Conservation (phyloP, 495 filamentous ascomycete genomes). For the Tuber magnatum region DNA sequence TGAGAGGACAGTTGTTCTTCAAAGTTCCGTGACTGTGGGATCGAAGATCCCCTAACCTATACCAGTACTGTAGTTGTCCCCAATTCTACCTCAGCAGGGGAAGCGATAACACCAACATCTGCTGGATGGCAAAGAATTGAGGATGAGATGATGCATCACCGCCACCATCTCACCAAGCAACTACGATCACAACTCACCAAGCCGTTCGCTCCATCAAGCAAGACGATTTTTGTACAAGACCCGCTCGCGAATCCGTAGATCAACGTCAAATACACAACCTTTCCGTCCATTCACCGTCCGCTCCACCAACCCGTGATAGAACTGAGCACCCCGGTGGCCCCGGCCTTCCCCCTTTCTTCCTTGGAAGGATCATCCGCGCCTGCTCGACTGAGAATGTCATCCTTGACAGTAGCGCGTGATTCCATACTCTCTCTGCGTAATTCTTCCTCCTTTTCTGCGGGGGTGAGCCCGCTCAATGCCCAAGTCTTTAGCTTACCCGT, state of each 20-base stretch:
- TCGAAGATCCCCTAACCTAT: neutral
- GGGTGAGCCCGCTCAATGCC: slow-evolving; percentile 43
- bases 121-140: neutral
- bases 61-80: neutral
- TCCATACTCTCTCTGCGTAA: slow-evolving; percentile 9
- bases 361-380: slow-evolving; percentile 27
- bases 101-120: neutral
- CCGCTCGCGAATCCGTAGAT: neutral
- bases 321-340: slow-evolving; percentile 21
- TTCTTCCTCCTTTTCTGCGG: slow-evolving; percentile 32
- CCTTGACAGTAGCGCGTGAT: neutral
- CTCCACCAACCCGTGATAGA: slow-evolving; percentile 30
- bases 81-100: neutral
- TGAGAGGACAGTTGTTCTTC: neutral
- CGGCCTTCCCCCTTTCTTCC: slow-evolving; percentile 22
- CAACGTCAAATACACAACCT: neutral
- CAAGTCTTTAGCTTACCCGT: slow-evolving; percentile 37
- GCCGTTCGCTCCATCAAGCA: neutral
- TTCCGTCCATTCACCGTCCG: neutral
- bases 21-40: neutral
- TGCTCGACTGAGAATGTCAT: slow-evolving; percentile 12
- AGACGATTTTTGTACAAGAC: neutral
- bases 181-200: neutral
- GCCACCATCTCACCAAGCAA: neutral
- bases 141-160: neutral